phyloP scores from a whole-genome alignment of 2,329 filamentous ascomycete genomes.

The Calonectria henricotiae region DNA sequence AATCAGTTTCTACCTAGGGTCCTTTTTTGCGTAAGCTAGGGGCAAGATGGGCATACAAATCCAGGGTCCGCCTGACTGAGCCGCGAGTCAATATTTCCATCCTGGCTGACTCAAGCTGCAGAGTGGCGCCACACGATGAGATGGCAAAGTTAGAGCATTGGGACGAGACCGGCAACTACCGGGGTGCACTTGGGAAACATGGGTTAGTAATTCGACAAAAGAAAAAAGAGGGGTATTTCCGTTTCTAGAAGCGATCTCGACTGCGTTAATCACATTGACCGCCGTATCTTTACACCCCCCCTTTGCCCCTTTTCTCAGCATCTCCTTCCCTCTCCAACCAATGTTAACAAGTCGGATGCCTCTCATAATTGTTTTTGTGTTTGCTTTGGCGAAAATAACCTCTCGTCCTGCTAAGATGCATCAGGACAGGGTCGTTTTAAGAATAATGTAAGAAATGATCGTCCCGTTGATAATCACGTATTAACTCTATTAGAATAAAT shows the following conservation, averaged over 20 bases:
- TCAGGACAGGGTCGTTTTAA: too few relatives aligned
- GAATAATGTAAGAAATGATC: too few relatives aligned
- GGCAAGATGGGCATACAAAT: neutral
- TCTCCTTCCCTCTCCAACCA: neutral
- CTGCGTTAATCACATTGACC: neutral
- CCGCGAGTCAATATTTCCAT: neutral
- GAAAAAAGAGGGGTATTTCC: neutral
- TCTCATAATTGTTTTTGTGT: too few relatives aligned
- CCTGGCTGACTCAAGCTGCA: neutral
- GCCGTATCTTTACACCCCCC: neutral
- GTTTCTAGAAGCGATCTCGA: neutral
- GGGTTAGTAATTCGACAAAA: neutral
- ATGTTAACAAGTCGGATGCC: too few relatives aligned
- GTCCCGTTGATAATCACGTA: too few relatives aligned
- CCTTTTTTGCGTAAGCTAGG: neutral
- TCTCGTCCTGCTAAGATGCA: too few relatives aligned
- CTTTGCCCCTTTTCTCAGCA: neutral
- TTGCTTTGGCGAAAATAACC: too few relatives aligned
- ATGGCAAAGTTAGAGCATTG: slow-evolving; percentile 7
- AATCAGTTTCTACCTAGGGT: neutral
- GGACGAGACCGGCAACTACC: slow-evolving; percentile 3
- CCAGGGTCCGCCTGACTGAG: neutral
- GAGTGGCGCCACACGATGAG: neutral
- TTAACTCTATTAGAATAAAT: too few relatives aligned
- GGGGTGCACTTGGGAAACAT: neutral